These are phyloP conservation scores for Fraxinus baroniana DNA, from an alignment of 305 asterid species.

Conservation along the genomic window DNA sequence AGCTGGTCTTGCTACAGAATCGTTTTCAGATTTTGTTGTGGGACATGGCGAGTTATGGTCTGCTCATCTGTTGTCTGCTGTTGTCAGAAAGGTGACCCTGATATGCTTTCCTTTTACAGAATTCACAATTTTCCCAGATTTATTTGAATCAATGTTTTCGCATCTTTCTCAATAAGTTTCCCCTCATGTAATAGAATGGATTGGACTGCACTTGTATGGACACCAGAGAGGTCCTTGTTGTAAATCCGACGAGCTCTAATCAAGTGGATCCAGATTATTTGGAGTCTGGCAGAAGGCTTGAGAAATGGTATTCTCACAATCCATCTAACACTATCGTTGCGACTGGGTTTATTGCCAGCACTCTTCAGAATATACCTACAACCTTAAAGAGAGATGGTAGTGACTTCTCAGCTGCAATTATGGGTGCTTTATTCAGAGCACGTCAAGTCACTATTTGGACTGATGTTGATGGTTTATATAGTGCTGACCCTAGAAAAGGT, in stretches of 20 bases:
- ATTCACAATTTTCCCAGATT: background rate
- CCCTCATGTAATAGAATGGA: constrained; percentile 60
- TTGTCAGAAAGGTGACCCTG: constrained; percentile 68
- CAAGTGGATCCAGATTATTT: constrained; percentile 92
- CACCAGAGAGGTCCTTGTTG: constrained; percentile 91
- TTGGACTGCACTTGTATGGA: constrained; percentile 79
- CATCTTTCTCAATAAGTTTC: constrained; percentile 1
- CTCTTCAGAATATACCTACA: constrained; percentile 84
- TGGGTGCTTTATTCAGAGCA: constrained; percentile 88
- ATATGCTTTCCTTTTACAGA: constrained; percentile 9
- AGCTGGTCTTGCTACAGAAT: constrained; percentile 96
- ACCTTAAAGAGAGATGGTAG: constrained; percentile 98
- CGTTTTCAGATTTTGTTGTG: constrained; percentile 91
- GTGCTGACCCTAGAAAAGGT: constrained; percentile 99
- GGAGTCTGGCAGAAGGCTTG: constrained; percentile 69
- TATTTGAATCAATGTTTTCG: background rate
- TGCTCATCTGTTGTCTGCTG: constrained; percentile 74
- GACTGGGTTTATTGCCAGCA: constrained; percentile 91
- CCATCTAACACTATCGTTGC: constrained; percentile 72
- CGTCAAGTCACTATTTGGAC: constrained; percentile 97
- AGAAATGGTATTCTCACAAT: constrained; percentile 75
- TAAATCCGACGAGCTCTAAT: constrained; percentile 75
- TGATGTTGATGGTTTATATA: constrained; percentile 91
- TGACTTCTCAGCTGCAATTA: constrained; percentile 97
- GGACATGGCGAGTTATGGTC: constrained; percentile 99